phyloP scores from a whole-genome alignment of 371 early-diverging fungal genomes.

The Mycotypha africana region DNA sequence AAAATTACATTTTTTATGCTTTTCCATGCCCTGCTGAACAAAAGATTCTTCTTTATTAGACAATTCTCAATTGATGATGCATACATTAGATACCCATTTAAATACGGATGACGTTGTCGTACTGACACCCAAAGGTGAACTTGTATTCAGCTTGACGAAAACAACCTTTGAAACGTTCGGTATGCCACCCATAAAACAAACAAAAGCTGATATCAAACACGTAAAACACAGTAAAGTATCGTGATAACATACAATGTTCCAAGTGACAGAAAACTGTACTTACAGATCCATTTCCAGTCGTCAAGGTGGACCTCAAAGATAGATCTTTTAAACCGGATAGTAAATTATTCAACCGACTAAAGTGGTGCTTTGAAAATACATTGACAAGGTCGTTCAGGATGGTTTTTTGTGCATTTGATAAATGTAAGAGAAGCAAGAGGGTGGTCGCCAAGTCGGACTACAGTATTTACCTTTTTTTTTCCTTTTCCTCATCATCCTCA shows the following conservation, averaged over 20 bases:
- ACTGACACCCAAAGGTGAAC: slow-evolving; percentile 41
- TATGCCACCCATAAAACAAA: slow-evolving; percentile 28
- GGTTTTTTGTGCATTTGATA: slow-evolving; percentile 34
- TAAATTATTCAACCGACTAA: slow-evolving; percentile 43
- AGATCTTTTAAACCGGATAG: slow-evolving; percentile 40
- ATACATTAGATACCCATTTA: slow-evolving; percentile 37
- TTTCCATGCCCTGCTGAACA: neutral
- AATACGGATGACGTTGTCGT: slow-evolving; percentile 52
- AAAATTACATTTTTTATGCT: neutral
- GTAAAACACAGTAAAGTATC: slow-evolving; percentile 44
- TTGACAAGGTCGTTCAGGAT: slow-evolving; percentile 33
- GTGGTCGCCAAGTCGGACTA: neutral
- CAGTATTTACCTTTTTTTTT: too few species aligned
- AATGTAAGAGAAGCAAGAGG: slow-evolving; percentile 18
- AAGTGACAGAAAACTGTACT: neutral
- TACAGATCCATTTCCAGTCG: slow-evolving; percentile 19
- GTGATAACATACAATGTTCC: too few species aligned
- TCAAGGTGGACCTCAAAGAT: slow-evolving; percentile 35
- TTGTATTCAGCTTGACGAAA: slow-evolving; percentile 49
- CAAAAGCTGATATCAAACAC: slow-evolving; percentile 37
- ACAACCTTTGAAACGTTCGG: slow-evolving; percentile 55
- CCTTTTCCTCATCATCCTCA: too few species aligned
- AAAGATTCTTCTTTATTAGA: slow-evolving; percentile 12
- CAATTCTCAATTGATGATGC: slow-evolving; percentile 21
- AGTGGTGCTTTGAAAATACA: slow-evolving; percentile 55